Conservation (phyloP, 768 basidiomycete genomes). For the Terana coerulea region DNA sequence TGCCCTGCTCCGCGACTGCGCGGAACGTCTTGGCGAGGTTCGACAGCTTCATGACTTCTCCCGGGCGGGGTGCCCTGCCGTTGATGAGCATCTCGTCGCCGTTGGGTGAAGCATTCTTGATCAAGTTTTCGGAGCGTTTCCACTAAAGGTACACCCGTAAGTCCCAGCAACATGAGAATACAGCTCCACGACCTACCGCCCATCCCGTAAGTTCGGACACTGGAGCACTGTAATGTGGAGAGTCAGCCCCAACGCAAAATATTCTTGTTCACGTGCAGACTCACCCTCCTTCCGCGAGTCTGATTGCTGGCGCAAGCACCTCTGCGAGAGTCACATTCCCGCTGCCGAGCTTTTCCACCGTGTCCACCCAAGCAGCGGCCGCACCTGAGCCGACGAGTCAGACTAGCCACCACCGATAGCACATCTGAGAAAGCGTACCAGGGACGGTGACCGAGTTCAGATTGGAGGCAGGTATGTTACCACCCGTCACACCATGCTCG, state of each 20-base stretch:
- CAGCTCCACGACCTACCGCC: conserved; percentile 8
- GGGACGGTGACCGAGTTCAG: conserved; percentile 92
- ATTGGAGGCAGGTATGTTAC: conserved; percentile 71
- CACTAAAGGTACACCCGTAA: conserved; percentile 44
- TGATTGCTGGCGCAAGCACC: conserved; percentile 83
- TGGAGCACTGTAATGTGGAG: conserved; percentile 63
- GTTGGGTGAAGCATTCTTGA: conserved; percentile 83
- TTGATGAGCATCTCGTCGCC: conserved; percentile 83
- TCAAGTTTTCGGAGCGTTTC: conserved; percentile 59
- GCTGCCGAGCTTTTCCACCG: conserved; percentile 77
- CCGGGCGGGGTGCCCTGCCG: conserved; percentile 78
- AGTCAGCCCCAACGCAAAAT: too few species aligned
- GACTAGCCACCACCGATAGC: background rate
- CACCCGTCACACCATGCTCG: conserved; percentile 61
- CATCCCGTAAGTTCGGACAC: conserved; percentile 77
- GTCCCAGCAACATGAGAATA: conserved; percentile 5
- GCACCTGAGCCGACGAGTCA: conserved; percentile 49
- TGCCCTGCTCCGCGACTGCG: conserved; percentile 74
- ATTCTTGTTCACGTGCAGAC: too few species aligned
- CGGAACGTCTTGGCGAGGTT: conserved; percentile 84
- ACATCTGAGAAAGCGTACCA: conserved; percentile 21
- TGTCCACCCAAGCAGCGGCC: conserved; percentile 95
- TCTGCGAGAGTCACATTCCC: conserved; percentile 65
- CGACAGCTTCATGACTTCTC: conserved; percentile 78
- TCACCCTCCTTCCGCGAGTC: conserved; percentile 88